Conservation (phyloP, 306 rosid genomes). For the Medicago lupulina region DNA sequence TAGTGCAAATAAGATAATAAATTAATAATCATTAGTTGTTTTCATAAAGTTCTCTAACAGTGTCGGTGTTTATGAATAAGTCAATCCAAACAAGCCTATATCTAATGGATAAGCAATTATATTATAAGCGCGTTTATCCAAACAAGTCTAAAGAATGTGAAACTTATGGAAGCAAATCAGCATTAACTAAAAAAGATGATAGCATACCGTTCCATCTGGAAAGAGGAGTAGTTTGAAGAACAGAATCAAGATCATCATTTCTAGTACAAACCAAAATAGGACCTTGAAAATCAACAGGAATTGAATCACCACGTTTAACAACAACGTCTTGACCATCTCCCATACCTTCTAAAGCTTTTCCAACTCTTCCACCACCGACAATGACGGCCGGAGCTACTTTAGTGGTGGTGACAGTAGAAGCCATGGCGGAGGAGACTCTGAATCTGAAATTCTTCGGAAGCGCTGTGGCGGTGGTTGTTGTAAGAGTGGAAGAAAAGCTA, state of each 20-base stretch:
- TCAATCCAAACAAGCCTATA: no score
- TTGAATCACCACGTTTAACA: conserved; percentile 72
- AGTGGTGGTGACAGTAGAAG: conserved; percentile 39
- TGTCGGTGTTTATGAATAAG: no score
- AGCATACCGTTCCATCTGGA: conserved; percentile 87
- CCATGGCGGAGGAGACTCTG: conserved; percentile 45
- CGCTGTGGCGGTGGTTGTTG: not conserved
- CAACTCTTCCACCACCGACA: conserved; percentile 90
- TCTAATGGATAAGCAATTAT: not conserved
- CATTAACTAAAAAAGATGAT: no score
- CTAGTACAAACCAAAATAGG: conserved; percentile 91
- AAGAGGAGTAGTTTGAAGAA: conserved; percentile 75
- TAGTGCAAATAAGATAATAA: no score
- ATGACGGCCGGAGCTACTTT: conserved; percentile 80
- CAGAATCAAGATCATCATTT: conserved; percentile 90
- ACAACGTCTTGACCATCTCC: conserved; percentile 73
- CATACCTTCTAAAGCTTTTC: conserved; percentile 76
- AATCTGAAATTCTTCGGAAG: conserved; percentile 3
- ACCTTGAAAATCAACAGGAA: conserved; percentile 72
- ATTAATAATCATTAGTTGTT: no score
- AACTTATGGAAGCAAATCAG: no score
- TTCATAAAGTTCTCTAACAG: no score
- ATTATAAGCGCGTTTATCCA: not conserved
- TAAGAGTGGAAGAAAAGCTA: conserved; percentile 49
- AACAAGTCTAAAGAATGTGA: no score